These are phyloP conservation scores for Erodium trifolium DNA, from an alignment of 441 rosid species.

Conservation along the genomic window DNA sequence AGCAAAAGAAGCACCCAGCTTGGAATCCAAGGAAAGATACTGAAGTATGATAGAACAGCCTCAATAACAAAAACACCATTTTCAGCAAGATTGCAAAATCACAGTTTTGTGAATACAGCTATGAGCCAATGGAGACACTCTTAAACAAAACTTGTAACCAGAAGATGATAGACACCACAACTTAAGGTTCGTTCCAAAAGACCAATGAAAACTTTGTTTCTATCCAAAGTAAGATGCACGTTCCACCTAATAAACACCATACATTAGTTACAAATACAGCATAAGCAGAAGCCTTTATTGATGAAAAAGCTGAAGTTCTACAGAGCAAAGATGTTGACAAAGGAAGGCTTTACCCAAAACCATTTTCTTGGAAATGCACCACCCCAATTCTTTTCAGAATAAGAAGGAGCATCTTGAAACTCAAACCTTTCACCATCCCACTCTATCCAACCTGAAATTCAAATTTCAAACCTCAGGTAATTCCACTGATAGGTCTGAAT, in stretches of 20 bases:
- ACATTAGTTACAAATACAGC: neutral
- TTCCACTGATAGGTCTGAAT: neutral
- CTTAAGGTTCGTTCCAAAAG: no score
- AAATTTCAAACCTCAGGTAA: slow-evolving; percentile 17
- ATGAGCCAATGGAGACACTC: no score
- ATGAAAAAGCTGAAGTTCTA: slow-evolving; percentile 14
- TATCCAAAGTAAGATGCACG: no score
- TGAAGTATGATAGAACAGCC: no score
- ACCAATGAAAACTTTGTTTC: no score
- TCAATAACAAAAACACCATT: no score
- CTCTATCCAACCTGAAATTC: slow-evolving; percentile 84
- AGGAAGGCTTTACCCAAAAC: slow-evolving; percentile 71
- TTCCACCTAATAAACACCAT: neutral
- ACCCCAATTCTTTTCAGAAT: slow-evolving; percentile 98
- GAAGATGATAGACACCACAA: no score
- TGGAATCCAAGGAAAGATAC: no score
- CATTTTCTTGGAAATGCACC: slow-evolving; percentile 94
- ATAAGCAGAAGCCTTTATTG: neutral
- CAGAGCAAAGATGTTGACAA: slow-evolving; percentile 15
- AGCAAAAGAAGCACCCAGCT: no score
- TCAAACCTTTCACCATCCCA: slow-evolving; percentile 93
- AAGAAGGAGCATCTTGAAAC: slow-evolving; percentile 84
- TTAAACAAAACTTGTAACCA: no score
- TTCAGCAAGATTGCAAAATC: no score
- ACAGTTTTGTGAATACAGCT: no score